phyloP scores from a whole-genome alignment of 1,284 basidiomycete genomes.

The Austroboletus novae-zelandiae region DNA sequence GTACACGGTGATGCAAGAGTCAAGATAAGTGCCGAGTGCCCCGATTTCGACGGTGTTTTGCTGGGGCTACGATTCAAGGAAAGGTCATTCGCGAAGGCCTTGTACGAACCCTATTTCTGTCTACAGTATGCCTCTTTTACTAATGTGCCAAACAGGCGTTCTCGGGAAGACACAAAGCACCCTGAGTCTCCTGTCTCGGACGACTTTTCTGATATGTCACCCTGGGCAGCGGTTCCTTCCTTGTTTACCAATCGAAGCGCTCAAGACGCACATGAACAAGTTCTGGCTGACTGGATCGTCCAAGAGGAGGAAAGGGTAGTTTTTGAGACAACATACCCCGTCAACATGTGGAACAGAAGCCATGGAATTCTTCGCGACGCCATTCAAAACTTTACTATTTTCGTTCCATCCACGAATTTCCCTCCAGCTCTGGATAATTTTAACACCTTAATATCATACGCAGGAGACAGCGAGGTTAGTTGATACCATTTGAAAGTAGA shows the following conservation, averaged over 20 bases:
- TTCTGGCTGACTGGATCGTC: too few relatives aligned
- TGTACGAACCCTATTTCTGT: not conserved
- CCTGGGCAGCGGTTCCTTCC: slow-evolving; percentile 1
- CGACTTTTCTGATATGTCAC: not conserved
- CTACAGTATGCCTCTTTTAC: too few relatives aligned
- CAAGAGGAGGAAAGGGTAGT: slow-evolving; percentile 6
- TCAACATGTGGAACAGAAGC: not conserved
- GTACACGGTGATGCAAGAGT: slow-evolving; percentile 17
- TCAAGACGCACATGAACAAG: slow-evolving; percentile 8
- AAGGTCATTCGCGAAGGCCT: slow-evolving; percentile 15
- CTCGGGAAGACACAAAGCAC: slow-evolving; percentile 5
- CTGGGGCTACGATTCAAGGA: slow-evolving; percentile 25
- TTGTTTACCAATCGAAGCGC: not conserved
- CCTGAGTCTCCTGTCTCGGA: too few relatives aligned
- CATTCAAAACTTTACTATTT: slow-evolving; percentile 7
- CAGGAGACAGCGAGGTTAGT: too few relatives aligned
- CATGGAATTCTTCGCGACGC: too few relatives aligned
- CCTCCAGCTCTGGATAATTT: too few relatives aligned
- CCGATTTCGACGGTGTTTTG: slow-evolving; percentile 4
- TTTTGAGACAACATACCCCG: slow-evolving; percentile 11
- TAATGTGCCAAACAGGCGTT: slow-evolving; percentile 4
- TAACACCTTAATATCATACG: too few relatives aligned
- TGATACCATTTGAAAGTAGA: too few relatives aligned
- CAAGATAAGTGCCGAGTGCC: slow-evolving; percentile 20
- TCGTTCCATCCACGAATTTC: too few relatives aligned